phyloP scores from a whole-genome alignment of 441 rosid species.

The Gossypium gossypioides region DNA sequence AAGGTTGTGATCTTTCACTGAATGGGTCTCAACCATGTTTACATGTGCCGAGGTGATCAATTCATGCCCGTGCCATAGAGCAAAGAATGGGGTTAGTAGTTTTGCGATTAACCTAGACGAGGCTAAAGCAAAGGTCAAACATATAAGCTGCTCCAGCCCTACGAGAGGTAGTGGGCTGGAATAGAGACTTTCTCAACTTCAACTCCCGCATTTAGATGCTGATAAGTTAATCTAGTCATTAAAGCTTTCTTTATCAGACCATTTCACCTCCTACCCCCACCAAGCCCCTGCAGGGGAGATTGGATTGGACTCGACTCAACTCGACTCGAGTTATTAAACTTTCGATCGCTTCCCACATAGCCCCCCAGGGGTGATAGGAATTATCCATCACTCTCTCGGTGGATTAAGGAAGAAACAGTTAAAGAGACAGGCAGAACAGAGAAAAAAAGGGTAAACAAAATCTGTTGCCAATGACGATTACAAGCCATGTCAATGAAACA shows the following conservation, averaged over 20 bases:
- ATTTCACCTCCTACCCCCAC: not conserved
- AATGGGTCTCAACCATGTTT: not conserved
- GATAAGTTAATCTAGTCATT: not conserved
- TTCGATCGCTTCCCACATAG: not conserved
- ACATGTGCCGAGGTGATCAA: not conserved
- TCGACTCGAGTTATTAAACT: not conserved
- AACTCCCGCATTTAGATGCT: not conserved
- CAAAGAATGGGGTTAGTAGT: not conserved
- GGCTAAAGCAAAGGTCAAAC: not conserved
- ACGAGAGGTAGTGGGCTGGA: not conserved
- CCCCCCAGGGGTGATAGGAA: not conserved
- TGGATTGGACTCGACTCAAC: not conserved
- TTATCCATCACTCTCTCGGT: not conserved
- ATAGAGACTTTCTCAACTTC: not conserved
- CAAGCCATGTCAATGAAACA: not conserved
- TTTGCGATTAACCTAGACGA: not conserved
- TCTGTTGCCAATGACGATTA: not conserved
- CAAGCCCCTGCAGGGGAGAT: not conserved
- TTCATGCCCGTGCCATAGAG: not conserved
- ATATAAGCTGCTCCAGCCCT: not conserved
- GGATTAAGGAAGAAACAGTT: not conserved
- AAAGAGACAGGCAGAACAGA: not conserved
- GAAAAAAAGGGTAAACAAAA: not conserved
- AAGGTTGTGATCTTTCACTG: not conserved
- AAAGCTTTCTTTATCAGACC: not conserved